Base-by-base conservation (phyloP, 441 rosid species). In the Erysimum cheiri region DNA sequence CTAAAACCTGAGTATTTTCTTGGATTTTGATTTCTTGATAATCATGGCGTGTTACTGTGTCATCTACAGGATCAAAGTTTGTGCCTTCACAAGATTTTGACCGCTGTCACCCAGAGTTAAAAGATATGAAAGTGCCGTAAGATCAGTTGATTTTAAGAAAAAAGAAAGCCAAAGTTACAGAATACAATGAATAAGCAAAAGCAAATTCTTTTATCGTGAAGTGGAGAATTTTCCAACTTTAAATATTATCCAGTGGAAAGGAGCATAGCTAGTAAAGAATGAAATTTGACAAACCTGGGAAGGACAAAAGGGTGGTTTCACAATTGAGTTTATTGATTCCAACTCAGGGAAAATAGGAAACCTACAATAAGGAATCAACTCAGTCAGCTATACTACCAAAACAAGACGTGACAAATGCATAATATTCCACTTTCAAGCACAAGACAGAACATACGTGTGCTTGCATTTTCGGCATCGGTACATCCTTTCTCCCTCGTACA, bases 1-100 rank as follows among this genome's bases (percentile, higher is more conserved):
- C 97, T 80, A 95, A 72, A 17, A 90, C 83, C 75, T 95, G 98
- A 6, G 96, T 88, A 60, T 88, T 90, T 81, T 95, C 99, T 87
- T 95, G 99, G 73, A 95, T 83, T 84, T 95, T 95, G 71, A 92
- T 85, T 86, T 95, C 98, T 78, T 92, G 98, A 78, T 90, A 95
- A 75, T 95, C 99, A 60, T 95, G 98, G 75, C 91, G 83, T 57
- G 83, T 70, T 53, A 82, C 80, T 41, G 92, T 85, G 70, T 87
- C 89, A 33, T 89, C 96, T 13, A 92, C 73, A 43, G 78, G 82
- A 64, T 85, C 88, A 71, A 95, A 95, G 59, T 76, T 84, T 62
- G 80, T 80, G 78, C 98, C 96, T 84, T 88, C 93, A 71, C 98
- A 95, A 64, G 83, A 77, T 69, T 84, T 85, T 26, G 84, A 76